Evolutionary conservation across 2,329 filamentous ascomycete genomes (phyloP).

Genomic region (Aphanoascus verrucosus): DNA sequence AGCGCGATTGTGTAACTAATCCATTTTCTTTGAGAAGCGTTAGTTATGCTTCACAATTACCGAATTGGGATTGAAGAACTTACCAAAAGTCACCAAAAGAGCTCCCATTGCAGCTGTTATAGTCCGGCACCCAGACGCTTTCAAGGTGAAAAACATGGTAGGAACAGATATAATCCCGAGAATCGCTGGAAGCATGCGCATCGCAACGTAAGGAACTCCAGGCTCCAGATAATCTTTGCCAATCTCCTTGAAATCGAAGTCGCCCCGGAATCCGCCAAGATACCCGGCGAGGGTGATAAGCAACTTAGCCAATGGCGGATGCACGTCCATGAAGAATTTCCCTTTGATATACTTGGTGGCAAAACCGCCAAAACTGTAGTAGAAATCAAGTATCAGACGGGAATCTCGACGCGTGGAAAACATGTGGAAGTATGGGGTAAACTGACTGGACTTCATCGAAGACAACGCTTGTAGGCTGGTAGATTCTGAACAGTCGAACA

Average conservation of each 20-base stretch:
- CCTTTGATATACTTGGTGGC: constrained; percentile 99
- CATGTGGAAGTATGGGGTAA: constrained; percentile 2
- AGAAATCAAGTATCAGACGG: constrained; percentile 5
- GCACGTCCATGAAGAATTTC: constrained; percentile 99
- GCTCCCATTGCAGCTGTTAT: constrained; percentile 74
- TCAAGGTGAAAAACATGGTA: constrained; percentile 88
- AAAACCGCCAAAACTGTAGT: constrained; percentile 81
- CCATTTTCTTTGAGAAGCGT: constrained; percentile 62
- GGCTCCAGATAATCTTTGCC: constrained; percentile 97
- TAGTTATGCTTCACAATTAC: constrained; percentile 5
- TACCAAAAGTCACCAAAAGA: constrained; percentile 81
- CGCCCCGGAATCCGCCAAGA: constrained; percentile 85
- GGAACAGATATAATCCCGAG: constrained; percentile 81
- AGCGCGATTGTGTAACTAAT: constrained; percentile 81
- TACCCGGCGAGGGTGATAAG: constrained; percentile 91
- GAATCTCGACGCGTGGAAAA: constrained; percentile 1
- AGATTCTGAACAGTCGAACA: constrained; percentile 89
- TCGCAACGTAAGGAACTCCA: constrained; percentile 89
- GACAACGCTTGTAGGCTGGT: constrained; percentile 89
- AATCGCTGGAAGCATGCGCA: constrained; percentile 86
- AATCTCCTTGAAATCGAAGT: constrained; percentile 99
- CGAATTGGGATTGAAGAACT: constrained; percentile 14
- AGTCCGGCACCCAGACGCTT: constrained; percentile 79
- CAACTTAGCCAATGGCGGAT: constrained; percentile 91
- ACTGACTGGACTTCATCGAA: constrained; percentile 98